Conservation (phyloP, 2,329 filamentous ascomycete species). For the Aspergillus melleus region DNA sequence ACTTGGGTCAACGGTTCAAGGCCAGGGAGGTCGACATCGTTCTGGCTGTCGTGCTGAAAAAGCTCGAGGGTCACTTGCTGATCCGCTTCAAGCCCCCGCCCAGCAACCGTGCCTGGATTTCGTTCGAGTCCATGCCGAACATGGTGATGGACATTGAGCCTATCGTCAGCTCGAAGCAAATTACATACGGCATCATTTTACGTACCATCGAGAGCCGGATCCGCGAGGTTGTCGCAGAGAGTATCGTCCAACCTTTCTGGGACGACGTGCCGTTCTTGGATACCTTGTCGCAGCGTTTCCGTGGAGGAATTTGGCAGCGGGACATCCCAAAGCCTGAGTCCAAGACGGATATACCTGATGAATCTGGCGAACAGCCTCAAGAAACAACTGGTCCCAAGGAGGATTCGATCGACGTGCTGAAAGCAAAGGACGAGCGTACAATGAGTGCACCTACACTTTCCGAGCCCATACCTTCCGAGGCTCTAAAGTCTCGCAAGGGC, state of each 20-base stretch:
- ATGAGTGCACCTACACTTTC: slow-evolving; percentile 35
- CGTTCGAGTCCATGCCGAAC: slow-evolving; percentile 90
- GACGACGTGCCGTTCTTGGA: slow-evolving; percentile 91
- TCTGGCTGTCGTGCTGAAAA: slow-evolving; percentile 80
- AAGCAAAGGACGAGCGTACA: slow-evolving; percentile 34
- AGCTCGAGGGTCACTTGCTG: slow-evolving; percentile 79
- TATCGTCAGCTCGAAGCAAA: slow-evolving; percentile 90
- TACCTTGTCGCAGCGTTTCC: slow-evolving; percentile 73
- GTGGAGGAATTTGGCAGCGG: slow-evolving; percentile 77
- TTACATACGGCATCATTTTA: slow-evolving; percentile 89
- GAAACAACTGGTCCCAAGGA: slow-evolving; percentile 19
- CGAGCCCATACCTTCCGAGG: slow-evolving; percentile 19
- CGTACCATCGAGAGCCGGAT: slow-evolving; percentile 93
- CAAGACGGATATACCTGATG: slow-evolving; percentile 39
- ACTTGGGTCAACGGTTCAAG: slow-evolving; percentile 85
- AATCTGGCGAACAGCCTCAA: slow-evolving; percentile 26
- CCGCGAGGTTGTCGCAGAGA: slow-evolving; percentile 90
- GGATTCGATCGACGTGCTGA: slow-evolving; percentile 29
- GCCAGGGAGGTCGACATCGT: slow-evolving; percentile 85
- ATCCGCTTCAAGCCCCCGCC: slow-evolving; percentile 91
- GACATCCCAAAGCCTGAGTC: slow-evolving; percentile 44
- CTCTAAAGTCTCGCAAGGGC: slow-evolving; percentile 31
- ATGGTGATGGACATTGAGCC: slow-evolving; percentile 94
- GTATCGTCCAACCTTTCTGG: slow-evolving; percentile 90
- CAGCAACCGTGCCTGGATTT: slow-evolving; percentile 94